Evolutionary conservation across 345 rosid genomes (phyloP).

Genomic region (Eucalyptus victrix): DNA sequence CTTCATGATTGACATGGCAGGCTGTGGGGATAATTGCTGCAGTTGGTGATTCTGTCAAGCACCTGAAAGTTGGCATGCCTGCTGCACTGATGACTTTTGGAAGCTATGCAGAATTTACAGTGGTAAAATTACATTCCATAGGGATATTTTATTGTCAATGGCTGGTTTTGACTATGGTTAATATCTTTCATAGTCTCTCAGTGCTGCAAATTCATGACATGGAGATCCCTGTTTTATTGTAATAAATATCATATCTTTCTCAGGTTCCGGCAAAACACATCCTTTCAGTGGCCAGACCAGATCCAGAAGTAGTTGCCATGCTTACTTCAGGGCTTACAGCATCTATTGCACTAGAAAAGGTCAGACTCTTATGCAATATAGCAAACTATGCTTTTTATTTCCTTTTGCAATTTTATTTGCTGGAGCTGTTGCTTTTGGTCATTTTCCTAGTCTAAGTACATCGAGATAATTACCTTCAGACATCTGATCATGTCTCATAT

Average conservation of each 20-base stretch:
- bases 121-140: constrained; percentile 13
- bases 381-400: background rate
- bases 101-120: constrained; percentile 69
- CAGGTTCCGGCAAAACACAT: constrained; percentile 71
- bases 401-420: background rate
- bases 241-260: background rate
- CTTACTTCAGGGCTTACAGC: constrained; percentile 98
- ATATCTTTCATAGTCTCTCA: background rate
- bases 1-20: constrained; percentile 22
- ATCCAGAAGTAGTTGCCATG: constrained; percentile 97
- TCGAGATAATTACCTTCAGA: background rate
- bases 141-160: background rate
- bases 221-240: background rate
- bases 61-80: constrained; percentile 78
- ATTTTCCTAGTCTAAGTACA: background rate
- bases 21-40: constrained; percentile 90
- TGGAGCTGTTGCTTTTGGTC: background rate
- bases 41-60: constrained; percentile 61
- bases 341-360: constrained; percentile 89
- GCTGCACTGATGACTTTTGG: constrained; percentile 93
- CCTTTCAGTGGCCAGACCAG: constrained; percentile 88
- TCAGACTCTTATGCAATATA: background rate
- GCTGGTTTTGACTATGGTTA: background rate
- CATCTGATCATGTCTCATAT: background rate
- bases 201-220: background rate